These are phyloP conservation scores for Trifolium fragiferum DNA, from an alignment of 306 rosid species.

Conservation along the genomic window DNA sequence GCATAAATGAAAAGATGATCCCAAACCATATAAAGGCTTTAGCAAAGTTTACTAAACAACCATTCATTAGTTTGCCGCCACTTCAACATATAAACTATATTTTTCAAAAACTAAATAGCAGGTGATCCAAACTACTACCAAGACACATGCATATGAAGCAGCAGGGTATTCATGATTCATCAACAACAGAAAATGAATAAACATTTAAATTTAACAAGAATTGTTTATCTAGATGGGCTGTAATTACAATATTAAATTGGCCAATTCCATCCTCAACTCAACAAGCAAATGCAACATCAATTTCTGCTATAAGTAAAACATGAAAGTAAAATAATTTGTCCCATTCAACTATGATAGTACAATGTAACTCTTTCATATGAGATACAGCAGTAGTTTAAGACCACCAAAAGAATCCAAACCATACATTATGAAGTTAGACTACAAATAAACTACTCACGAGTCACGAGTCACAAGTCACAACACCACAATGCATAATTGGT, in stretches of 20 bases:
- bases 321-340: conserved; percentile 1
- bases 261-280: conserved; percentile 5
- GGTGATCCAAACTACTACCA: neutral
- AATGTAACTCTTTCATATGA: neutral
- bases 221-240: neutral
- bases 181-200: conserved; percentile 12
- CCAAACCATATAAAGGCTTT: neutral
- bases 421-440: conserved; percentile 23
- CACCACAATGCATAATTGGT: neutral
- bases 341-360: neutral
- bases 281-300: conserved; percentile 31
- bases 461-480: neutral
- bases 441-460: neutral
- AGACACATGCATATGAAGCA: neutral
- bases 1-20: neutral
- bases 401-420: neutral
- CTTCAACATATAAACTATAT: neutral
- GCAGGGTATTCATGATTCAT: conserved; percentile 13
- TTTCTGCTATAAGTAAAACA: neutral
- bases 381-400: neutral
- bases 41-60: conserved; percentile 1
- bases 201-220: neutral
- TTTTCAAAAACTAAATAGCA: conserved; percentile 19
- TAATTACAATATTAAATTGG: neutral
- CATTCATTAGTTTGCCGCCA: neutral